A percentile compares a stretch with the other conserved stretches of the same genome.
These are phyloP conservation scores for Solanum hybrid DNA, from an alignment of 305 asterid species.

Conservation along the genomic window DNA sequence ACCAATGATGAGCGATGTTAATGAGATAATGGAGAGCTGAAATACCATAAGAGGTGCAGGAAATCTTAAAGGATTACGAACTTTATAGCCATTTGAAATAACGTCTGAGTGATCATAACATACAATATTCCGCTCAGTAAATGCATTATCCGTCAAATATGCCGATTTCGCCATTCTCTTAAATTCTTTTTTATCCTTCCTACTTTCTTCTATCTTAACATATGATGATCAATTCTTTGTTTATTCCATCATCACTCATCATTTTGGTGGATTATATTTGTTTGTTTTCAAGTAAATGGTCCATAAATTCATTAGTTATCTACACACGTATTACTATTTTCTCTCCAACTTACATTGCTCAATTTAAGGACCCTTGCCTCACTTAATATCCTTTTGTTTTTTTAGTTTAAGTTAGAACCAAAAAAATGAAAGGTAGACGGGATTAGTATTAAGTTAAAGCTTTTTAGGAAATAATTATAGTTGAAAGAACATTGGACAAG, in stretches of 20 bases:
- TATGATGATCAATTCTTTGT: background rate
- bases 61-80: conserved; percentile 36
- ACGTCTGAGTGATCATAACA: conserved; percentile 11
- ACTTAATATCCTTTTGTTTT: background rate
- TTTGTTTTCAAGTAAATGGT: conserved; percentile 10
- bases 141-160: background rate
- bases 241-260: background rate
- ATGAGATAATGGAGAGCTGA: conserved; percentile 45
- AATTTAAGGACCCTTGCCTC: background rate
- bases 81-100: conserved; percentile 6
- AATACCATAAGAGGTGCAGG: conserved; percentile 52
- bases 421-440: no score
- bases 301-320: background rate
- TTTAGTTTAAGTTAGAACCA: background rate
- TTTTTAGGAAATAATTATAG: background rate
- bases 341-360: background rate
- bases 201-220: background rate
- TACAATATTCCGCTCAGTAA: background rate
- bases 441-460: background rate
- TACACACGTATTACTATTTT: background rate
- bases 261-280: background rate
- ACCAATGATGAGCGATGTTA: conserved; percentile 39
- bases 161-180: background rate
- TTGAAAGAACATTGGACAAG: background rate
- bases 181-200: background rate